Evolutionary conservation across 345 rosid species (phyloP), one percentile per base, ranked within the genome.

Genomic region (Corymbia maculata): DNA sequence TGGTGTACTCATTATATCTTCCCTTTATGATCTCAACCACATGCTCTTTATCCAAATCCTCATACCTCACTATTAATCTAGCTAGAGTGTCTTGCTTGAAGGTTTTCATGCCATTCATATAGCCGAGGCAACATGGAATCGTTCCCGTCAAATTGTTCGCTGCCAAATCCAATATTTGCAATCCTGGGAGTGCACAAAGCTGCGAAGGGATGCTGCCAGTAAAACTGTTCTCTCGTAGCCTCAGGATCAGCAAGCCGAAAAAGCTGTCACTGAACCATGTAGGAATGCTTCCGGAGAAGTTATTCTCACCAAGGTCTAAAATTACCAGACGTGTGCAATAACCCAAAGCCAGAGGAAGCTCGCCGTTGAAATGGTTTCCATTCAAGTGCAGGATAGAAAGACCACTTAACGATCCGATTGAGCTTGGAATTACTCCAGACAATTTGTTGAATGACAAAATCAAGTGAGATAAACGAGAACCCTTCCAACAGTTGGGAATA

Each of bases 191-290:
- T 8, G 75, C 10, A 50, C 92, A 92, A 8, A 88, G 86, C 42
- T 90, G 16, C 17, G 36, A 32, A n/a, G 90, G 88, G 87, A 92
- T 90, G 28, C 14, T 32, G 5, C 93, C 93, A 17, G 28, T 47
- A 44, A 92, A 86, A n/a, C 16, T 28, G 68, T 90, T 89, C 19
- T 79, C 75, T 44, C 86, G 24, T 4, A 89, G 66, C 32, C 66
- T 59, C 1, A 92, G 66, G 51, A 87, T 42, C 6, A 50, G 24
- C 53, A 90, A 64, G 17, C 9, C 13, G 44, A 50, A 14, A 51
- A 89, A 45, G 45, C 86, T 75, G 28, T 89, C 89, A n/a, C 88
- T 89, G 19, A 86, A 84, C 88, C 88, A 88, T 24, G 57, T 51
- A 13, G 88, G 90, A 36, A 89, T 21, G 28, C 32, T n/a, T 85